Conservation (phyloP, 2,329 filamentous ascomycete species). For the Mycosphaerella sp. region DNA sequence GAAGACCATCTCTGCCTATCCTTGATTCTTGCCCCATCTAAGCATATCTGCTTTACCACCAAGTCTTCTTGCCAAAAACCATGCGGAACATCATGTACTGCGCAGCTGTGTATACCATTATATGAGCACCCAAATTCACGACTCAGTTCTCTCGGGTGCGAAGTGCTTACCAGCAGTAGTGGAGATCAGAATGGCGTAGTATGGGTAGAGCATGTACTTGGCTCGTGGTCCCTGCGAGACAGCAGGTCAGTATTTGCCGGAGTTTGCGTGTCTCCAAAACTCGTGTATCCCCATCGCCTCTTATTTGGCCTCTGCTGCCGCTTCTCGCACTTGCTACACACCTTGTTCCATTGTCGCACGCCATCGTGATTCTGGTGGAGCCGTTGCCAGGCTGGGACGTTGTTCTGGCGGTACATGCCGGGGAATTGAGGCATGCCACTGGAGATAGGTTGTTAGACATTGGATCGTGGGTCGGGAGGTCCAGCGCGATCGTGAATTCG, state of each 20-base stretch:
- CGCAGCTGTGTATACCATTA: conserved; percentile 30
- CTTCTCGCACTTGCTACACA: conserved; percentile 43
- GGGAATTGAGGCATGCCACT: conserved; percentile 26
- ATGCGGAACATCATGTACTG: conserved; percentile 71
- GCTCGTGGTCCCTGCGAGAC: conserved; percentile 55
- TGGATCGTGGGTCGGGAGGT: neutral
- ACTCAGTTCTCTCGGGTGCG: neutral
- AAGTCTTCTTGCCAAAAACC: conserved; percentile 72
- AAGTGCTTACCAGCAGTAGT: conserved; percentile 50
- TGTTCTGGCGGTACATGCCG: conserved; percentile 64
- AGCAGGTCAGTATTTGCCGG: conserved; percentile 15
- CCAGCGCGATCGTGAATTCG: conserved; percentile 2
- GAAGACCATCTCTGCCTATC: neutral
- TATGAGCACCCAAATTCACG: neutral
- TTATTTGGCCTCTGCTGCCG: conserved; percentile 3
- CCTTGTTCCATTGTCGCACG: conserved; percentile 70
- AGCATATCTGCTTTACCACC: conserved; percentile 40
- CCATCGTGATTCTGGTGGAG: conserved; percentile 69
- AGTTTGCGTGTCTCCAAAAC: neutral
- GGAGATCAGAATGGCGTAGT: conserved; percentile 48
- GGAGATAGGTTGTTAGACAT: conserved; percentile 8
- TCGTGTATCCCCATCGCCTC: neutral
- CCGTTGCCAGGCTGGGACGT: conserved; percentile 67
- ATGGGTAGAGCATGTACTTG: conserved; percentile 61
- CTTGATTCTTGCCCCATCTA: neutral